phyloP scores from a whole-genome alignment of 441 rosid species.

The Viola pubescens region DNA sequence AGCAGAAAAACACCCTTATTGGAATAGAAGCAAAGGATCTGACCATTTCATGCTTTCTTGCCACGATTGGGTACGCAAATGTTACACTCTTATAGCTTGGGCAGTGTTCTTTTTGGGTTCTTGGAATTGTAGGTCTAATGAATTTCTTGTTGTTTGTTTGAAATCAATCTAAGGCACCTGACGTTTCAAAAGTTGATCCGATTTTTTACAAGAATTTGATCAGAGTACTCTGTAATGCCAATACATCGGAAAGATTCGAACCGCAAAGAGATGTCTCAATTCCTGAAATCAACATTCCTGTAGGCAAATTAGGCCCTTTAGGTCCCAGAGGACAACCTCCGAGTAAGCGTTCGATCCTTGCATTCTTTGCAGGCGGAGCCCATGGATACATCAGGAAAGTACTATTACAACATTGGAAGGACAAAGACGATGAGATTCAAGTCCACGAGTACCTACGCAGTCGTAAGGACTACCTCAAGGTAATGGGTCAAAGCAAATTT shows the following conservation, averaged over 20 bases:
- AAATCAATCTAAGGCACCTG: too few relatives aligned
- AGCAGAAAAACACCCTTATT: slow-evolving; percentile 29
- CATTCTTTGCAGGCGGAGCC: slow-evolving; percentile 43
- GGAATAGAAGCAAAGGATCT: slow-evolving; percentile 40
- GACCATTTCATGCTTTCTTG: slow-evolving; percentile 45
- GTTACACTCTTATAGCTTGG: neutral
- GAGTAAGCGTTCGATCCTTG: slow-evolving; percentile 29
- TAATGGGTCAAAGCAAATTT: slow-evolving; percentile 36
- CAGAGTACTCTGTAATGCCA: slow-evolving; percentile 75
- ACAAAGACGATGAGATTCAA: slow-evolving; percentile 29
- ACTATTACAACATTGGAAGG: slow-evolving; percentile 36
- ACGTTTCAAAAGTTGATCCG: slow-evolving; percentile 30
- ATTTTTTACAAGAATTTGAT: slow-evolving; percentile 43
- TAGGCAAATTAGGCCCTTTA: slow-evolving; percentile 18
- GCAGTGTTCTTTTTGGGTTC: too few relatives aligned
- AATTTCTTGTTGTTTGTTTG: too few relatives aligned
- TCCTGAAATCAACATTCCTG: slow-evolving; percentile 25
- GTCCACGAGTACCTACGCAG: slow-evolving; percentile 31
- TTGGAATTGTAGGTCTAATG: too few relatives aligned
- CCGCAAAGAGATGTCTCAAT: slow-evolving; percentile 48
- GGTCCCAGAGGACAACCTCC: slow-evolving; percentile 11
- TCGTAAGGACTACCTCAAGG: slow-evolving; percentile 20
- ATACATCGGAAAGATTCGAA: slow-evolving; percentile 66
- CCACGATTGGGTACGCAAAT: slow-evolving; percentile 45
- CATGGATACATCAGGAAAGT: slow-evolving; percentile 39